Conservation (phyloP, 2,329 filamentous ascomycete genomes). For the Trichoderma sp. region DNA sequence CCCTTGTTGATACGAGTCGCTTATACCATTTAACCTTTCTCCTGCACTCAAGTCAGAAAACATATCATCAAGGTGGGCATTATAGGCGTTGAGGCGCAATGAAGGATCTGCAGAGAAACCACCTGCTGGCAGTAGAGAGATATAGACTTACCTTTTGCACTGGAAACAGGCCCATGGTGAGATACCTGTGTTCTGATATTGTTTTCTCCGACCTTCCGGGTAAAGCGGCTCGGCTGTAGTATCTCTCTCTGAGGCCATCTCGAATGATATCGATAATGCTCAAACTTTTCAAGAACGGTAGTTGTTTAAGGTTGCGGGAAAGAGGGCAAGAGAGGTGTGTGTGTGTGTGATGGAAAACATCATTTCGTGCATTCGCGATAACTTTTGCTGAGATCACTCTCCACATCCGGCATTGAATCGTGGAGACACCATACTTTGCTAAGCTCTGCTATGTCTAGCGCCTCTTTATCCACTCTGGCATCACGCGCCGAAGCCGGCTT, state of each 20-base stretch:
- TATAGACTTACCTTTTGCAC: neutral
- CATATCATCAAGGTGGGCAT: neutral
- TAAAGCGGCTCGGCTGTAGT: neutral
- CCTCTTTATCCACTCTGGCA: neutral
- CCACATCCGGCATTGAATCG: neutral
- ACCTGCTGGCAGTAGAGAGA: neutral
- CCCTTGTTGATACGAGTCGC: neutral
- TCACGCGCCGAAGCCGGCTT: neutral
- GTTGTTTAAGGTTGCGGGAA: neutral
- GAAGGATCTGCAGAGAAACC: neutral
- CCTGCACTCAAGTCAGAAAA: neutral
- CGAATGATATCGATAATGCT: neutral
- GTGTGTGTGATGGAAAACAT: neutral
- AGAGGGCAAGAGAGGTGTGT: neutral
- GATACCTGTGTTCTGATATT: neutral
- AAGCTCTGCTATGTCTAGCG: neutral
- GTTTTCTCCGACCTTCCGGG: neutral
- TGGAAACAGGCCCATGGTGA: neutral
- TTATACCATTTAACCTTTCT: neutral
- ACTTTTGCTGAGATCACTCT: neutral
- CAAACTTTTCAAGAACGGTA: neutral
- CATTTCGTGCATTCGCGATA: neutral
- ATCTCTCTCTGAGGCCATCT: neutral
- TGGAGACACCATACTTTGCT: neutral
- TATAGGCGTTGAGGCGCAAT: neutral